Conservation (phyloP, 139 green algal species). For the Chlorella sp. region DNA sequence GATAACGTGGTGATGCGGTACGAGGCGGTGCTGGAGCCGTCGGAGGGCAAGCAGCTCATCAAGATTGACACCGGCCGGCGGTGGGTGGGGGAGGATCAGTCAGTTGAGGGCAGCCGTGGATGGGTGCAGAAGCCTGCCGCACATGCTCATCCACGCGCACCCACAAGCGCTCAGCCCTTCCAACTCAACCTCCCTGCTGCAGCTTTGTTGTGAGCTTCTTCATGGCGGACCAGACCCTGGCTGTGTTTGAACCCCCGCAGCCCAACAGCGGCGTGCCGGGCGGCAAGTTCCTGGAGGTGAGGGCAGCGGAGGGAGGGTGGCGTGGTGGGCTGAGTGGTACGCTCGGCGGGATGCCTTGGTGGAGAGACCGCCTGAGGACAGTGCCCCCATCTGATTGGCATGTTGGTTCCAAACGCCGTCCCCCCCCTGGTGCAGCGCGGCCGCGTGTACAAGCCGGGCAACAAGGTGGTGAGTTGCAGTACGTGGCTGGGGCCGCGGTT, state of each 20-base stretch:
- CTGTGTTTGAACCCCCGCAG: conserved; percentile 91
- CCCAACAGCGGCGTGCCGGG: conserved; percentile 87
- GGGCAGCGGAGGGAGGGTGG: too few species aligned
- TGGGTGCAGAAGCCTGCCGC: too few species aligned
- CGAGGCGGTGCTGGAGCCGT: conserved; percentile 24
- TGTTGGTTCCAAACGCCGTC: too few species aligned
- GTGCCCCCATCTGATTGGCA: too few species aligned
- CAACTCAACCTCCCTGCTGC: conserved; percentile 47
- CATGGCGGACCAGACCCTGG: conserved; percentile 79
- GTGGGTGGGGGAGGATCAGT: too few species aligned
- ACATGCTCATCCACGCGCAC: too few species aligned
- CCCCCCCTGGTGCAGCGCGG: too few species aligned
- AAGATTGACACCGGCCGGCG: background rate
- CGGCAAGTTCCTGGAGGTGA: conserved; percentile 96
- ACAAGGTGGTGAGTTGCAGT: conserved; percentile 23
- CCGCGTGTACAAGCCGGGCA: conserved; percentile 36
- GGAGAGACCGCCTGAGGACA: too few species aligned
- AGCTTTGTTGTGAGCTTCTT: conserved; percentile 94
- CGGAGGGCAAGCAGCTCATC: background rate
- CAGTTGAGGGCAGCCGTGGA: background rate
- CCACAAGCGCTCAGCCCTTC: too few species aligned
- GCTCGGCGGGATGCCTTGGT: too few species aligned
- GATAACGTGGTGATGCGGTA: conserved; percentile 34
- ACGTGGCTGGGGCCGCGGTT: too few species aligned
- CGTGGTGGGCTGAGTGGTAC: too few species aligned